These are phyloP conservation scores for Sporothrix globosa DNA, from an alignment of 2,329 filamentous ascomycete genomes.

Conservation along the genomic window DNA sequence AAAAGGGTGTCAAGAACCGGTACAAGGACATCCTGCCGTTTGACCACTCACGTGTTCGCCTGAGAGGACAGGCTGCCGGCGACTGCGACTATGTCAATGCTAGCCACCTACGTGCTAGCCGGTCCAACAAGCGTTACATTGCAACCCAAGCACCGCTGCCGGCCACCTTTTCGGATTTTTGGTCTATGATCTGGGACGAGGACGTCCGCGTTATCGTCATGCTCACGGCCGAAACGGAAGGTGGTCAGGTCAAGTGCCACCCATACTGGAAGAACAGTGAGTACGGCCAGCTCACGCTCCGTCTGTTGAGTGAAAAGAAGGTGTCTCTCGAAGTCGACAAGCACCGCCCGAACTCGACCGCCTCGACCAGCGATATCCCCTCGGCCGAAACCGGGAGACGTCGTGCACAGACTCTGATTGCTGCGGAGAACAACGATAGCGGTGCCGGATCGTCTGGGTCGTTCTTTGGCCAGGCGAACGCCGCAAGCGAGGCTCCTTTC, in stretches of 20 bases:
- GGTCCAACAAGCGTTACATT: conserved; percentile 91
- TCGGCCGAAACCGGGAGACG: conserved; percentile 27
- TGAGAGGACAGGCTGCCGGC: conserved; percentile 68
- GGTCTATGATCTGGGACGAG: conserved; percentile 96
- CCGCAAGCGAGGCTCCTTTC: conserved; percentile 64
- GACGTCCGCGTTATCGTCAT: conserved; percentile 94
- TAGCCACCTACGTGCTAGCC: conserved; percentile 76
- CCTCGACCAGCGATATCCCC: background rate
- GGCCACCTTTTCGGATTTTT: conserved; percentile 84
- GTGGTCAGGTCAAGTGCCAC: conserved; percentile 92
- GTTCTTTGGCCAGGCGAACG: background rate
- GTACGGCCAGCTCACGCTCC: conserved; percentile 77
- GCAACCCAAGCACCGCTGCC: conserved; percentile 93
- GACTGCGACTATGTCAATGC: conserved; percentile 95
- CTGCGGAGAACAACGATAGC: conserved; percentile 42
- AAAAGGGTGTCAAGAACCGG: conserved; percentile 92
- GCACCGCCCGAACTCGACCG: conserved; percentile 46
- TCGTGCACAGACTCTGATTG: conserved; percentile 45
- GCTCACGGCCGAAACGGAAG: conserved; percentile 92
- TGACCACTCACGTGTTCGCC: conserved; percentile 84
- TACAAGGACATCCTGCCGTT: conserved; percentile 99
- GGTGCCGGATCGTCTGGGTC: background rate
- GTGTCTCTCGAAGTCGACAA: conserved; percentile 73
- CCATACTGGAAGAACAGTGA: conserved; percentile 83
- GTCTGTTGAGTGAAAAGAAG: conserved; percentile 77